Base-by-base conservation (phyloP, 2,329 filamentous ascomycete species). In the Berkeleyomyces basicola region DNA sequence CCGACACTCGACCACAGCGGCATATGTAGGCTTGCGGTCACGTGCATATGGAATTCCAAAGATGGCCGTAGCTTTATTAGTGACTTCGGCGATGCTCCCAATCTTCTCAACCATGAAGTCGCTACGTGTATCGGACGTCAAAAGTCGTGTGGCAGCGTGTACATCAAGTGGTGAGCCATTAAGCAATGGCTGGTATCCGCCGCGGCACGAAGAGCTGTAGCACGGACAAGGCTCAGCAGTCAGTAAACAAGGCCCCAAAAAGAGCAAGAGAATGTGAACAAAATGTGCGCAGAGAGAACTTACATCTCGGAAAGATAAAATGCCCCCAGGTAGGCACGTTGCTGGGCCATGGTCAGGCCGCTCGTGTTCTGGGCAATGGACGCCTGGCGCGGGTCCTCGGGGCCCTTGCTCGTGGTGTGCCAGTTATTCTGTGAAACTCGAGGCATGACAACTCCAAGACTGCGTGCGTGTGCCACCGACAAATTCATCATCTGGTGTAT, bases 381-480 rank as follows among this genome's bases (percentile, higher is more conserved):
- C 3, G 63, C 63, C 59, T 64, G 63, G 33, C 63, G 59, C 31
- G 63, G 63, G 36, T 64, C 63, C 58, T 64, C 63, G 2, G 63
- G 63, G 2, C 63, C 63, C 9, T 53, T 51, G 37, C 59, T 64
- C 23, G 63, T 64, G 16, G 63, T 61, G 37, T 64, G 63, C 51
- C 59, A 58, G 44, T 64, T 64, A 39, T 64, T 64, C 43, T 61
- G 68, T 62, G 9, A 68, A 66, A 55, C 67, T 65, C n/a, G 68
- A 70, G 44, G 63, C 63, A 64, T 64, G 23, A 64, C 63, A 43
- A 76, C 71, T 1, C 71, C 72, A 4, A 77, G 69, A 53, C 71
- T 75, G 51, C 77, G 73, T 3, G 73, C 74, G 62, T 74, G 74
- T 23, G 74, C 75, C 9, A 76, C 67, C 1, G 73, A 73, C 40